Conservation (phyloP, 495 filamentous ascomycete genomes). For the Aspergillus biplanus region DNA sequence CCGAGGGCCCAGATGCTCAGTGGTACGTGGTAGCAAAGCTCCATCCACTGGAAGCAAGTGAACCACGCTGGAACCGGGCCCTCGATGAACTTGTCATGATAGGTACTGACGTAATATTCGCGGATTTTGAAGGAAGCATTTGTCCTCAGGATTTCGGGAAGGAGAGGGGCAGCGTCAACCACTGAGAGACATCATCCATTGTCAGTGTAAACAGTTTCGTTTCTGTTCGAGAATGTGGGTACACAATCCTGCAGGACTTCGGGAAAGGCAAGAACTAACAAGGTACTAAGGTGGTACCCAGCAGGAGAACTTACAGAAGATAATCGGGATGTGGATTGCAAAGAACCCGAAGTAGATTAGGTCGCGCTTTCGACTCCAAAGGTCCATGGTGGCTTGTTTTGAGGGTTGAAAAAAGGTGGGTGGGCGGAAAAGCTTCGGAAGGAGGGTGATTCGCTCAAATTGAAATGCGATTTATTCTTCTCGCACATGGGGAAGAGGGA, state of each 20-base stretch:
- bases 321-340: conserved; percentile 65
- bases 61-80: conserved; percentile 70
- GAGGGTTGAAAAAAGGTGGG: not conserved
- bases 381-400: conserved; percentile 19
- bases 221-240: not conserved
- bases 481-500: not conserved
- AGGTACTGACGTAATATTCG: conserved; percentile 65
- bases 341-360: conserved; percentile 73
- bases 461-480: no score
- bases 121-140: conserved; percentile 55
- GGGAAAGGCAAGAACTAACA: not conserved
- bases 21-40: conserved; percentile 70
- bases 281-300: not conserved
- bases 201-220: not conserved
- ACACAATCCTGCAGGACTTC: not conserved
- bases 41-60: conserved; percentile 66
- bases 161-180: conserved; percentile 68
- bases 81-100: conserved; percentile 77
- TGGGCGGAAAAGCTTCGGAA: not conserved
- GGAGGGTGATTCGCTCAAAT: no score
- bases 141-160: conserved; percentile 58
- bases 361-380: conserved; percentile 54
- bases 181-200: conserved; percentile 42
- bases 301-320: conserved; percentile 57
- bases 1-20: conserved; percentile 66